Conservation (phyloP, 805 yeast genomes). For the Schwanniomyces polymorphus region DNA sequence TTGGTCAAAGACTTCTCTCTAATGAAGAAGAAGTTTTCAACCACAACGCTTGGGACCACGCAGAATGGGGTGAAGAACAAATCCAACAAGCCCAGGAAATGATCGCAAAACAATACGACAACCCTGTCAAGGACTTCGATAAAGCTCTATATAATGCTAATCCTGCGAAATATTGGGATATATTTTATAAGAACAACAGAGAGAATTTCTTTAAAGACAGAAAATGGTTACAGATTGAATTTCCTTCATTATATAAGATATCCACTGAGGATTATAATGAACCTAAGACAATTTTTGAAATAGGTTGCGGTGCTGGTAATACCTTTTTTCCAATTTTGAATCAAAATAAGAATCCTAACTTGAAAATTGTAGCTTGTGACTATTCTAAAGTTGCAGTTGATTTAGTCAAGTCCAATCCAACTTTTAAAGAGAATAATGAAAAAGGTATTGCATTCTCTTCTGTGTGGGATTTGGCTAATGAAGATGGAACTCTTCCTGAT, state of each 20-base stretch:
- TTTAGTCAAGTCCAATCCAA: constrained; percentile 65
- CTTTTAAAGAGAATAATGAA: constrained; percentile 52
- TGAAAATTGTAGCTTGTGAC: constrained; percentile 82
- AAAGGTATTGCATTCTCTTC: constrained; percentile 66
- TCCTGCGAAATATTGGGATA: constrained; percentile 95
- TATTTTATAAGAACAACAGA: constrained; percentile 84
- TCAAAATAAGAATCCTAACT: constrained; percentile 77
- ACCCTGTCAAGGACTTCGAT: constrained; percentile 88
- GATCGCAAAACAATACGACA: constrained; percentile 70
- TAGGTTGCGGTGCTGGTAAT: constrained; percentile 98
- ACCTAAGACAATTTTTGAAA: constrained; percentile 76
- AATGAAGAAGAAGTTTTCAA: constrained; percentile 82
- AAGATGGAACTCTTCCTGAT: constrained; percentile 74
- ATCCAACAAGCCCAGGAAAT: constrained; percentile 68
- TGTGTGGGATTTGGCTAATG: constrained; percentile 94
- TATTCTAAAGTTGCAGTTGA: constrained; percentile 89
- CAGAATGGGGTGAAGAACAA: constrained; percentile 96
- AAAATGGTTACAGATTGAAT: constrained; percentile 94
- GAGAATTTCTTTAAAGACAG: constrained; percentile 96
- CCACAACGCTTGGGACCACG: constrained; percentile 97
- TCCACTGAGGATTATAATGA: constrained; percentile 67
- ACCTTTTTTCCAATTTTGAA: constrained; percentile 88
- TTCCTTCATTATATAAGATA: constrained; percentile 79
- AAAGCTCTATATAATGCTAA: constrained; percentile 73
- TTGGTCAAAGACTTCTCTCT: constrained; percentile 80